Evolutionary conservation across 108 stramenopile genomes (phyloP).

Genomic region (Fragilaria crotonensis): DNA sequence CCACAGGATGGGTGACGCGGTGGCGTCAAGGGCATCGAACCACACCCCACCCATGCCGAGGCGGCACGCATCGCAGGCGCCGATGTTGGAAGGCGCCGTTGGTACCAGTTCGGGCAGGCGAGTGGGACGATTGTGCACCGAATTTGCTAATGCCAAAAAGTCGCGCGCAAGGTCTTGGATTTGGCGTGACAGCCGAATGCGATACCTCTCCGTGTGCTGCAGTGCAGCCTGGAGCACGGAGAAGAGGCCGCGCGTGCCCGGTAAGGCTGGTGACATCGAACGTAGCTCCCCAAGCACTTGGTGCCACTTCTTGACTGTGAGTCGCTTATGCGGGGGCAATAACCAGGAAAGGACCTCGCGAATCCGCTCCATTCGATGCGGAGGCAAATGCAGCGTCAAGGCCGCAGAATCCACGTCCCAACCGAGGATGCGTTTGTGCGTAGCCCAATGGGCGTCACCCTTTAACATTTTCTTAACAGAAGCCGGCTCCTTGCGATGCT

Average conservation of each 20-base stretch:
- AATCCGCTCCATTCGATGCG: conserved; percentile 20
- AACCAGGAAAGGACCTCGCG: conserved; percentile 10
- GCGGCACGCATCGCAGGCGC: conserved; percentile 31
- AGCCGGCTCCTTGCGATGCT: too few relatives aligned
- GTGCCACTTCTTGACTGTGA: conserved; percentile 20
- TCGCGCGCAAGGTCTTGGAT: not conserved
- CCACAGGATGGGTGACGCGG: not conserved
- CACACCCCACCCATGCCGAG: conserved; percentile 24
- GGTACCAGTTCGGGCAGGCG: conserved; percentile 35
- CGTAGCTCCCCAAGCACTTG: conserved; percentile 6
- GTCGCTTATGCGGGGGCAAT: conserved; percentile 4
- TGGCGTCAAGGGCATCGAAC: conserved; percentile 13
- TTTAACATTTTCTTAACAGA: not conserved
- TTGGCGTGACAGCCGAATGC: not conserved
- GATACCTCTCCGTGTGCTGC: not conserved
- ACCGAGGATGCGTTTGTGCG: too few relatives aligned
- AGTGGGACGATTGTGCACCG: conserved; percentile 11
- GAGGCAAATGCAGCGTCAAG: conserved; percentile 26
- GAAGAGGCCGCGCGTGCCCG: too few relatives aligned
- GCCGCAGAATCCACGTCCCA: conserved; percentile 12
- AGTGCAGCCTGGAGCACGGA: too few relatives aligned
- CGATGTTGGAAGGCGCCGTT: conserved; percentile 12
- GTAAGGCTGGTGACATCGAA: too few relatives aligned
- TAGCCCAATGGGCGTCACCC: conserved; percentile 21
- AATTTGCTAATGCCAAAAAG: not conserved